Percentiles rank a stretch among this genome's conserved stretches.
phyloP scores from a whole-genome alignment of 164 flowering plant genomes.

The Nelumbo lutea region DNA sequence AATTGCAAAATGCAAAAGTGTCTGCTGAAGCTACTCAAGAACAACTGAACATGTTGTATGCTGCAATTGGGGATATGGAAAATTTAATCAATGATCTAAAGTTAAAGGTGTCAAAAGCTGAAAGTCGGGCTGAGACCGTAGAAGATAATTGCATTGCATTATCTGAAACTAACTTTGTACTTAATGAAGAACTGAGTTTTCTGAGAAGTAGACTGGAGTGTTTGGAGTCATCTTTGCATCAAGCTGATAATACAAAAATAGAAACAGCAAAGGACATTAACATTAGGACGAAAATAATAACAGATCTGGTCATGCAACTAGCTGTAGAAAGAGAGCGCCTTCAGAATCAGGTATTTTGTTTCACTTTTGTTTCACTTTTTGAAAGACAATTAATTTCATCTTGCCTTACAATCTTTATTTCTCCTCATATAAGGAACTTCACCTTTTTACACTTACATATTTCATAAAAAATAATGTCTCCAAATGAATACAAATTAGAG shows the following conservation, averaged over 20 bases:
- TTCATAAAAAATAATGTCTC: no score
- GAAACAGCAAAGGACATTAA: conserved; percentile 59
- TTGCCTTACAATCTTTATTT: neutral
- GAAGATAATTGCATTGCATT: conserved; percentile 54
- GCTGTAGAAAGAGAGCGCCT: conserved; percentile 84
- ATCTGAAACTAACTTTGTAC: conserved; percentile 49
- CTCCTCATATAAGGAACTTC: neutral
- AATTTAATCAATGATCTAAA: conserved; percentile 50
- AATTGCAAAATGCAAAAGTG: conserved; percentile 47
- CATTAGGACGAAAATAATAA: conserved; percentile 50
- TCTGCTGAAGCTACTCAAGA: conserved; percentile 64
- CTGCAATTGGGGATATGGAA: conserved; percentile 40
- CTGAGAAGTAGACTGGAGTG: conserved; percentile 41
- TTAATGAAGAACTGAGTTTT: conserved; percentile 43
- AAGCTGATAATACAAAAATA: conserved; percentile 52
- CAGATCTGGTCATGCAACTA: conserved; percentile 62
- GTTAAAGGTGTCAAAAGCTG: conserved; percentile 45
- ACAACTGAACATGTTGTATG: conserved; percentile 47
- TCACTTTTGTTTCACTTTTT: neutral
- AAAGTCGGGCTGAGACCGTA: conserved; percentile 41
- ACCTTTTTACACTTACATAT: no score
- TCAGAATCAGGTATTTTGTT: conserved; percentile 59
- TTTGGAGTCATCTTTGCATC: conserved; percentile 60
- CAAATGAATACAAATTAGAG: no score
- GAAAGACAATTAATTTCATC: no score